phyloP scores from a whole-genome alignment of 352 stramenopile species.

The Pythium grandisporangium region DNA sequence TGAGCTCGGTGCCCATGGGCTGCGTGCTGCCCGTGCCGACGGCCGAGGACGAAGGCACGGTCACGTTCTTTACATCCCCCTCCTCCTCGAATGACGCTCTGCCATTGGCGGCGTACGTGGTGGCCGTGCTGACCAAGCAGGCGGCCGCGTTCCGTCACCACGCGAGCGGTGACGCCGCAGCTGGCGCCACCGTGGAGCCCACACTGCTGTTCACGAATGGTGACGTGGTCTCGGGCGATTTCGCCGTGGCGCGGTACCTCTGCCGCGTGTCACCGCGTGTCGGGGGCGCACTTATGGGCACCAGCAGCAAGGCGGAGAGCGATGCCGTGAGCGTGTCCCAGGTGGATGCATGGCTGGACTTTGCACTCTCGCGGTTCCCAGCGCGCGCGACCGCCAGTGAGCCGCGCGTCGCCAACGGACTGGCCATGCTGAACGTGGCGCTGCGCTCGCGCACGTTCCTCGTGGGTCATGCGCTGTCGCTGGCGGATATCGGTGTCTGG shows the following conservation, averaged over 20 bases:
- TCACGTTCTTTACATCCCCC: too few relatives aligned
- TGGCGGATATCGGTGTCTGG: constrained; percentile 96
- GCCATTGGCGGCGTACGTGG: constrained; percentile 52
- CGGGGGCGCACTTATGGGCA: constrained; percentile 59
- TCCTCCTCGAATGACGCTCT: constrained; percentile 32
- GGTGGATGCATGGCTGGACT: constrained; percentile 93
- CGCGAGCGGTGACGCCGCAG: constrained; percentile 23
- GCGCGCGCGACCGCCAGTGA: constrained; percentile 15
- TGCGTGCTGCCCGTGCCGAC: constrained; percentile 33
- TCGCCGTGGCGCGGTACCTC: constrained; percentile 68
- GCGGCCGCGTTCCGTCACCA: constrained; percentile 41
- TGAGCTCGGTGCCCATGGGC: constrained; percentile 10
- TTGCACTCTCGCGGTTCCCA: constrained; percentile 68
- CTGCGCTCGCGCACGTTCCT: constrained; percentile 91
- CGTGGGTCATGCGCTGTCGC: constrained; percentile 87
- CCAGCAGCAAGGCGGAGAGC: too few relatives aligned
- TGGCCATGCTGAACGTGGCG: constrained; percentile 84
- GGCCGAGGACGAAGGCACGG: constrained; percentile 35
- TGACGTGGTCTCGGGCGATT: constrained; percentile 68
- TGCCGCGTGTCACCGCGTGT: constrained; percentile 21
- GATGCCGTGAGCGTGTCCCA: constrained; percentile 45
- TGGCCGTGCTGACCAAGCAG: constrained; percentile 52
- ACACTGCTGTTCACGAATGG: constrained; percentile 46
- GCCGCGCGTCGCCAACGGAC: constrained; percentile 21
- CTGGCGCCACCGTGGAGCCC: constrained; percentile 48